Base-by-base conservation (phyloP, 768 basidiomycete genomes). In the Tylopilus rubrobrunneus region DNA sequence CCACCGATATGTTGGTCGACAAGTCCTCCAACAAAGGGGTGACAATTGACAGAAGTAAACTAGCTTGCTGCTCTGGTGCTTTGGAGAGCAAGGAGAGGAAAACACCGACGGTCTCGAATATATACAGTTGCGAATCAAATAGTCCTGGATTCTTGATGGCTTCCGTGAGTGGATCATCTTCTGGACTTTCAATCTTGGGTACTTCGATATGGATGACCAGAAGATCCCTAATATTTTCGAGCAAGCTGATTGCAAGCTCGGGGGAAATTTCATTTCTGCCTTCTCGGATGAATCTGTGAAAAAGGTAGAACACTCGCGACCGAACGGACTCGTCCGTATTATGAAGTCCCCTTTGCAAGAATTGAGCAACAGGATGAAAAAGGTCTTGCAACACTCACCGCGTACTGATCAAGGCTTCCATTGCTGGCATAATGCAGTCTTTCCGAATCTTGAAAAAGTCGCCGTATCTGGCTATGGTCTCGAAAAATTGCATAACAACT, bases 381-480 rank as follows among this genome's bases (percentile, higher is more conserved):
- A 46, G 23, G 44, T 33, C 28, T 23, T 21, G 15, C 10, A 45
- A 49, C 23, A 72, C 86, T 55, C 66, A 94, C 94, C 91, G 79
- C 55, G 70, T 53, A 62, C 89, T 92, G 27, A 98, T 79, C 80
- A 99, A 90, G 11, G 89, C 89, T 62, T 93, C 87, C 31, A 99
- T 74, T 2, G 91, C 82, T 2, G 92, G 90, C 61, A 91, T 76
- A 49, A 98, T 90, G 61, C 86, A 91, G 52, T 92, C 89, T 62
- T 87, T 90, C 57, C 92, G 85, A 23, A 94, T 85, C 70, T 90
- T 93, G 84, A 98, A 98, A 69, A 99, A 98, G 62, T 98, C 97
- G 34, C 84, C 82, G 67, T 98, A 99, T 45, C 97, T 83, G n/a
- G 90, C 82, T 11, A 81, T 81, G 5, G 90, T 89, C 71, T 99